Conservation (phyloP, 495 filamentous ascomycete genomes). For the Lentithecium fluviatile region DNA sequence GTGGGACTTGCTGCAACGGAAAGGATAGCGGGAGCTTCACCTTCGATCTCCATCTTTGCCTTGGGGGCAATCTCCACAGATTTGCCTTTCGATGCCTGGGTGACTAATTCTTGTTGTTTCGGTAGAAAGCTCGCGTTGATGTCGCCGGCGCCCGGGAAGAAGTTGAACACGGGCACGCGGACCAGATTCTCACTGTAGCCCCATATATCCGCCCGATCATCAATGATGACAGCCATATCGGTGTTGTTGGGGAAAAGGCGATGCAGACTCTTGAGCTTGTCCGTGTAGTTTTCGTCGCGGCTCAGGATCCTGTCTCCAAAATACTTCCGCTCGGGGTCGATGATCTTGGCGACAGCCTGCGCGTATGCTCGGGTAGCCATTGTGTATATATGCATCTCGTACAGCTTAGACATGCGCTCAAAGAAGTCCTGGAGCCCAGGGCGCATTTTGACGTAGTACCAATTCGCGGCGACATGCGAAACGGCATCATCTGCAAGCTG, state of each 20-base stretch:
- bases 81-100: background rate
- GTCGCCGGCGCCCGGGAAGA: conserved; percentile 96
- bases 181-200: conserved; percentile 89
- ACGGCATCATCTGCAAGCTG: conserved; percentile 84
- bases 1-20: conserved; percentile 33
- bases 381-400: conserved; percentile 96
- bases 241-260: conserved; percentile 94
- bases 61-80: conserved; percentile 1
- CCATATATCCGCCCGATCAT: conserved; percentile 98
- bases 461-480: conserved; percentile 64
- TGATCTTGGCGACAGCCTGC: conserved; percentile 82
- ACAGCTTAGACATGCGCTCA: conserved; percentile 72
- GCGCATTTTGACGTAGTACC: conserved; percentile 99
- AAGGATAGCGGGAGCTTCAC: conserved; percentile 4
- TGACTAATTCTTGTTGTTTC: conserved; percentile 53
- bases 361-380: conserved; percentile 98
- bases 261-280: conserved; percentile 85
- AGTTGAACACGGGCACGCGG: conserved; percentile 92
- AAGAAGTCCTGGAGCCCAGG: conserved; percentile 85
- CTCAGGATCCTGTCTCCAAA: conserved; percentile 95
- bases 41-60: conserved; percentile 4
- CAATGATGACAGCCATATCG: conserved; percentile 99
- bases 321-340: conserved; percentile 84
- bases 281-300: conserved; percentile 90
- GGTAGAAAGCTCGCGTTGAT: conserved; percentile 98